phyloP scores from a whole-genome alignment of 257 asterid species.

The Capsicum pubescens region DNA sequence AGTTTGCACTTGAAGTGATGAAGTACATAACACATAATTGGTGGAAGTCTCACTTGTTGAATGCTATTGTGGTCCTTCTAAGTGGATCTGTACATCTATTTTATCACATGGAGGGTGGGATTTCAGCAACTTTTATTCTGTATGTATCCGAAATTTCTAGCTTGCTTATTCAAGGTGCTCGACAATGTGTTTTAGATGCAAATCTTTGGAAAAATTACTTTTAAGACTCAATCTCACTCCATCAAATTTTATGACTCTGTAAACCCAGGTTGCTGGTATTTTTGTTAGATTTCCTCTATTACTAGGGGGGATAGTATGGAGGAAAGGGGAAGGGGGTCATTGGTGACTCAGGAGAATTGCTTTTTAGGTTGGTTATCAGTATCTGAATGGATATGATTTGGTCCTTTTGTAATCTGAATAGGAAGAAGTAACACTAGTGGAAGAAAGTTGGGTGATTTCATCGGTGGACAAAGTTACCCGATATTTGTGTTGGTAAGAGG shows the following conservation, averaged over 20 bases:
- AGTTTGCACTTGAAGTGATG: not conserved
- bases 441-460: not conserved
- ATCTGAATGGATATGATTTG: not conserved
- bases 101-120: not conserved
- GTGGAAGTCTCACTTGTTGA: constrained; percentile 10
- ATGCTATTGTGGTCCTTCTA: not conserved
- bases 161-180: not conserved
- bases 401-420: not conserved
- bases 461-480: not conserved
- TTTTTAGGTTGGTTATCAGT: not conserved
- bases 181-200: constrained; percentile 3
- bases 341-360: not conserved
- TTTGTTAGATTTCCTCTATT: not conserved
- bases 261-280: not conserved
- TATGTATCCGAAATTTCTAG: not conserved
- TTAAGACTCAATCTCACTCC: not conserved
- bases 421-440: not conserved
- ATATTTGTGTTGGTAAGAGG: not conserved
- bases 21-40: not conserved
- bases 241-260: not conserved
- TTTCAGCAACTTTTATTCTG: constrained; percentile 4
- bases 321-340: not conserved
- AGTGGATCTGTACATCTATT: not conserved
- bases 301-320: not conserved
- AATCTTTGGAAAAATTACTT: not conserved